Evolutionary conservation across 2,329 filamentous ascomycete genomes (phyloP).

Genomic region (Curvularia sp.): DNA sequence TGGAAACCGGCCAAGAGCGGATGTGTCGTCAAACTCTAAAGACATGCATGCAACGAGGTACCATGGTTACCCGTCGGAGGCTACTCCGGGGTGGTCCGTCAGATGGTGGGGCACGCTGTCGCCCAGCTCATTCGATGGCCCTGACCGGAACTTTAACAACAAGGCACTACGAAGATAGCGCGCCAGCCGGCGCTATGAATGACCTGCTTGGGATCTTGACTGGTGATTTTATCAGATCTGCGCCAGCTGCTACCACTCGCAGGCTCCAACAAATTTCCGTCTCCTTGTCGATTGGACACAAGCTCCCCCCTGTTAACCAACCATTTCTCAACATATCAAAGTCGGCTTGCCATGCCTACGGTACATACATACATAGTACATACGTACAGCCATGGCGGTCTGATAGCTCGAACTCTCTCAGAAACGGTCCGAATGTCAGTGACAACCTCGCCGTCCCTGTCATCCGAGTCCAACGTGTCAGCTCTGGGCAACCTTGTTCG

Average conservation of each 20-base stretch:
- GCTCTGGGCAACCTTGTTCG: constrained; percentile 4
- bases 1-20: constrained; percentile 19
- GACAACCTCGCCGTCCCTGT: constrained; percentile 2
- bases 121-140: constrained; percentile 6
- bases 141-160: constrained; percentile 14
- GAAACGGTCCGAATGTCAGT: constrained; percentile 15
- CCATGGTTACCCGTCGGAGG: constrained; percentile 24
- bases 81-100: constrained; percentile 29
- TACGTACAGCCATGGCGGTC: not conserved
- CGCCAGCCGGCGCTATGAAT: constrained; percentile 1
- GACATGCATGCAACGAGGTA: constrained; percentile 7
- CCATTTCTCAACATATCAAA: not conserved
- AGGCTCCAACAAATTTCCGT: constrained; percentile 5
- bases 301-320: not conserved
- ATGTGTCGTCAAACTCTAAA: constrained; percentile 6
- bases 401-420: constrained; percentile 12
- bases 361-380: not conserved
- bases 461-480: constrained; percentile 8
- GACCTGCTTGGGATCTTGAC: not conserved
- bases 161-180: constrained; percentile 7
- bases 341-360: constrained; percentile 3
- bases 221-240: constrained; percentile 6
- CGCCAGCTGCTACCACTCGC: constrained; percentile 4
- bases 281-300: not conserved
- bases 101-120: constrained; percentile 5